Conservation (phyloP, 202 grass and related monocot genomes). For the Zoysia matrella region DNA sequence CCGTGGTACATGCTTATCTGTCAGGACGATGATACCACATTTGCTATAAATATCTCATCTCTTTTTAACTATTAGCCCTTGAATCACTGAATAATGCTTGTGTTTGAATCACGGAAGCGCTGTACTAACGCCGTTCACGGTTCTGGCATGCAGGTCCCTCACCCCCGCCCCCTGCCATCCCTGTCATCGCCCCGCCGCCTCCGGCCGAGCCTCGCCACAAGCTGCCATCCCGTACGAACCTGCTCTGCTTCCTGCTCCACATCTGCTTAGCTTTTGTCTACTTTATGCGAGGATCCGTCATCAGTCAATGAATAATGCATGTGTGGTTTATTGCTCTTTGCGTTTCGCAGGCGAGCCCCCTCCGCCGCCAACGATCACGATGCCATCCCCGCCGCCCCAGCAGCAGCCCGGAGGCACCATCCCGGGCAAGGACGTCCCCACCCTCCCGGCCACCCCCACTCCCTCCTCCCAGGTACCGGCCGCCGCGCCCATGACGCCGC, state of each 20-base stretch:
- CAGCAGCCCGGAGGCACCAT: conserved; percentile 24
- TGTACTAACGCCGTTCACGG: background rate
- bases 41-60: background rate
- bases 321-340: background rate
- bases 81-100: background rate
- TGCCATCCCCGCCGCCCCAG: conserved; percentile 49
- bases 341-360: conserved; percentile 22
- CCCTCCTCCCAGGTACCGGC: background rate
- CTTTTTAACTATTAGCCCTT: background rate
- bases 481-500: background rate
- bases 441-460: conserved; percentile 12
- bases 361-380: conserved; percentile 24
- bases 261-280: background rate
- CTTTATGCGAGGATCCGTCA: background rate
- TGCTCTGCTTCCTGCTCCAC: background rate
- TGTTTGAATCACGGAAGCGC: background rate
- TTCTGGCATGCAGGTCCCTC: conserved; percentile 35
- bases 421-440: conserved; percentile 30
- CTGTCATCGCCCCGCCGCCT: conserved; percentile 36
- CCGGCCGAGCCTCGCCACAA: conserved; percentile 40
- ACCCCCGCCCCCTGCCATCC: conserved; percentile 7
- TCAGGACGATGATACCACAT: background rate
- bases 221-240: conserved; percentile 39
- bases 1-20: background rate
- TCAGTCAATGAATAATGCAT: background rate